phyloP scores from a whole-genome alignment of 805 yeast genomes.

The Pichia sporocuriosa region DNA sequence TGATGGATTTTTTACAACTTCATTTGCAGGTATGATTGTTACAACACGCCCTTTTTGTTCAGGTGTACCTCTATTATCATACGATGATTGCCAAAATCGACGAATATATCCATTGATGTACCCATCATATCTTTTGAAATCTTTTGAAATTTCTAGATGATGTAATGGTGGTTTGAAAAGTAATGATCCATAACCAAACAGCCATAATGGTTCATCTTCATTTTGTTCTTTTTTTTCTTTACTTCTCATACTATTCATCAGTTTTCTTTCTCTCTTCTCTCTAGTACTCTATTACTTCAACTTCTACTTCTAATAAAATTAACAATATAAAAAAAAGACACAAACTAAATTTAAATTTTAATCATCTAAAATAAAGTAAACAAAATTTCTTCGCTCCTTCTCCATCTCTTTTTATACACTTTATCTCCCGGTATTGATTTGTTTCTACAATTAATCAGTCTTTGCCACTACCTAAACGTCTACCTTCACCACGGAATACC shows the following conservation, averaged over 20 bases:
- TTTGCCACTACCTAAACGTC: slow-evolving; percentile 29
- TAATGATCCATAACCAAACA: slow-evolving; percentile 10
- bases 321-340: no score
- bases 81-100: slow-evolving; percentile 86
- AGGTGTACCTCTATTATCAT: slow-evolving; percentile 87
- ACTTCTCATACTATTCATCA: no score
- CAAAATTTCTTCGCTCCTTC: no score
- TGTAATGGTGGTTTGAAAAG: slow-evolving; percentile 6
- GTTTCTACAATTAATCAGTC: background rate
- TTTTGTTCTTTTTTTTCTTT: no score
- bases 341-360: no score
- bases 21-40: slow-evolving; percentile 61
- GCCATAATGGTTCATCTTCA: slow-evolving; percentile 9
- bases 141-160: slow-evolving; percentile 14
- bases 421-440: no score
- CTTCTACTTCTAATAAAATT: no score
- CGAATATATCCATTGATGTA: slow-evolving; percentile 69
- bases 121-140: slow-evolving; percentile 47
- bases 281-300: no score
- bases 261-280: no score
- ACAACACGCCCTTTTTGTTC: slow-evolving; percentile 86
- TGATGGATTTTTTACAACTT: slow-evolving; percentile 15
- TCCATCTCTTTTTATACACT: no score
- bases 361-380: no score
- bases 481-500: slow-evolving; percentile 33